Evolutionary conservation across 2,329 filamentous ascomycete species (phyloP), one percentile per base, ranked within the genome.

Genomic region (Stemphylium vesicarium): DNA sequence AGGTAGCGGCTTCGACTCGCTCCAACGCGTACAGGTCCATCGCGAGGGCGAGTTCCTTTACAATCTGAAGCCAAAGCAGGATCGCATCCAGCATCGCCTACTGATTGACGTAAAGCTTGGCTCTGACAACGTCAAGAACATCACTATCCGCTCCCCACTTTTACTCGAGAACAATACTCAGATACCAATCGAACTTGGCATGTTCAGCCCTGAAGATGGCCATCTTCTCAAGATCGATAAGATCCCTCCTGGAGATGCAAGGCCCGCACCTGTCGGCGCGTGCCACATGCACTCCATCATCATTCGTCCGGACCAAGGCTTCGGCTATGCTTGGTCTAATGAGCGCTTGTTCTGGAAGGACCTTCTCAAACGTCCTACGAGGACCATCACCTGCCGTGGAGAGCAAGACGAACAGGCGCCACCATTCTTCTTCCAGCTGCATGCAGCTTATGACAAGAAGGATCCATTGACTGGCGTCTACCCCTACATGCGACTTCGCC

Each of bases 211-310:
- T 0, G 86, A 91, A 58, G 89, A 96, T 53, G 93, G 93, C 0
- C 89, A 97, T 73, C 81, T 99, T 15, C 84, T 98, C 60, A 98
- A 97, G 80, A 97, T 99, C 59, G 96, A 99, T 77, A 98, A 98
- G 80, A 94, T 99, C 51, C 85, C 92, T 0, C 96, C 95, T 0
- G 95, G 96, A 0, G 93, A 97, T 72, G 88, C 88, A 47, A 85
- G 92, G 15, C 94, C 95, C 8, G 91, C 92, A 10, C 95, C 95
- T 0, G 92, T 99, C 6, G 96, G 95, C 12, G 92, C 94, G 1
- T 92, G 90, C 0, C 98, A 88, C 71, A 85, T 96, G 77, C 96
- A 98, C 77, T 92, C 89, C 0, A 81, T 96, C 7, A 84, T 99
- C 8, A 82, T 99, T 38, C 87, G 95, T 31, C 95, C 95, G 1